A percentile compares a stretch with the other conserved stretches of the same genome.
phyloP scores from a whole-genome alignment of 805 yeast species.

The Barnettozyma sp. region DNA sequence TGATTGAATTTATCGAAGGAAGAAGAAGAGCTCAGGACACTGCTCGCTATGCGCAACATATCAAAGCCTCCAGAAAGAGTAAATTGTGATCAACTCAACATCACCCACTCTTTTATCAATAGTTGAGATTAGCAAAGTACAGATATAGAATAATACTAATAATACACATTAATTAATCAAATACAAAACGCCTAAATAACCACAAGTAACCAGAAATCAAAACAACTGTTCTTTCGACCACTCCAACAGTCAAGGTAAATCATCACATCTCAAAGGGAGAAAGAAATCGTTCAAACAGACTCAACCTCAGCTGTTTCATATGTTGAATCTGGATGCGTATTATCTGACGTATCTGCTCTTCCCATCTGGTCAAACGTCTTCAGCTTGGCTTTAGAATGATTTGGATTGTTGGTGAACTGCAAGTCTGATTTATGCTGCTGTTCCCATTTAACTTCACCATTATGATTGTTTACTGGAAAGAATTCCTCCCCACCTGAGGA shows the following conservation, averaged over 20 bases:
- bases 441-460: conserved; percentile 22
- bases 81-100: conserved; percentile 1
- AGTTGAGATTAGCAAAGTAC: too few relatives aligned
- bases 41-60: conserved; percentile 52
- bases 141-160: too few relatives aligned
- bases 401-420: neutral
- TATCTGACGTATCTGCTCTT: conserved; percentile 27
- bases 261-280: neutral
- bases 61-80: conserved; percentile 15
- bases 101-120: too few relatives aligned
- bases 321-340: conserved; percentile 20
- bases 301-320: conserved; percentile 28
- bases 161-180: too few relatives aligned
- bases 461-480: conserved; percentile 17
- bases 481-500: conserved; percentile 22
- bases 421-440: conserved; percentile 9
- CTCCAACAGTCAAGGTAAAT: neutral
- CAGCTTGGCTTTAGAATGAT: conserved; percentile 28
- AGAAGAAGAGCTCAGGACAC: conserved; percentile 85
- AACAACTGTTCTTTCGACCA: too few relatives aligned
- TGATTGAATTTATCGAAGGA: conserved; percentile 88
- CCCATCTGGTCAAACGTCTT: conserved; percentile 30
- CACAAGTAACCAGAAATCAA: neutral
- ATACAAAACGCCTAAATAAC: conserved; percentile 1
- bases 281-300: conserved; percentile 11